Base-by-base conservation (phyloP, 371 early-diverging fungal genomes). In the Haplosporangium sp. region DNA sequence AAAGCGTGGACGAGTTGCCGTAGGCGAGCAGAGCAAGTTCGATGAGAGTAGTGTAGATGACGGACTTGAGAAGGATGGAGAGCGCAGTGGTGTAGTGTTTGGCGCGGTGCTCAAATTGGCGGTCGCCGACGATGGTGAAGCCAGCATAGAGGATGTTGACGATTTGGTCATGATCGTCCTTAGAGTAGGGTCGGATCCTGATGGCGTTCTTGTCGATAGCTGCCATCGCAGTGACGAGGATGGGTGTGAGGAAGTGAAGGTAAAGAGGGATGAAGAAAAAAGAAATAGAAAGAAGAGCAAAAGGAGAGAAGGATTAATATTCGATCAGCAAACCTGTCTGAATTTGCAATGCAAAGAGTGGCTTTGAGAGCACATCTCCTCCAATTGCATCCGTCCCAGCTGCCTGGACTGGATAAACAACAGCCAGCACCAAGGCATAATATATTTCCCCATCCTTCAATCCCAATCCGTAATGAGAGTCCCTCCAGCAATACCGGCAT, bases 401-500 rank as follows among this genome's bases (percentile, higher is more conserved):
- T 14, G 5, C 12, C 51, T 55, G 16, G 41, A 6, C 56, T 16
- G 36, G 36, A 53, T 29, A 6, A 41, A 37, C 29, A 23, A 37
- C 55, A 23, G 12, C 8, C 55, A 3, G 10, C 55, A 16, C 38
- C 41, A 10, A 56, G 16, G 6, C 56, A 56, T 56, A 12, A 36
- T 29, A 55, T 37, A 48, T 51, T 38, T 47, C 14, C 53, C 29
- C 29, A 29, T 29, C 29, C 29, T 29, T 29, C 29, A 29, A 29
- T 29, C 29, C 29, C 29, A 29, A 51, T 5, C 12, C 62, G 55
- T 36, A 18, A 69, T 66, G 67, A 67, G 55, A 23, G 55, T 50
- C n/a, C 76, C 76, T 21, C 80, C 80, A 23, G 52, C 69, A 18
- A 50, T 79, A 48, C 72, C 72, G 9, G 56, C 80, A 57, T 72